Evolutionary conservation across 2,329 filamentous ascomycete species (phyloP), one percentile per base, ranked within the genome.

Genomic region (Hortaea werneckii): DNA sequence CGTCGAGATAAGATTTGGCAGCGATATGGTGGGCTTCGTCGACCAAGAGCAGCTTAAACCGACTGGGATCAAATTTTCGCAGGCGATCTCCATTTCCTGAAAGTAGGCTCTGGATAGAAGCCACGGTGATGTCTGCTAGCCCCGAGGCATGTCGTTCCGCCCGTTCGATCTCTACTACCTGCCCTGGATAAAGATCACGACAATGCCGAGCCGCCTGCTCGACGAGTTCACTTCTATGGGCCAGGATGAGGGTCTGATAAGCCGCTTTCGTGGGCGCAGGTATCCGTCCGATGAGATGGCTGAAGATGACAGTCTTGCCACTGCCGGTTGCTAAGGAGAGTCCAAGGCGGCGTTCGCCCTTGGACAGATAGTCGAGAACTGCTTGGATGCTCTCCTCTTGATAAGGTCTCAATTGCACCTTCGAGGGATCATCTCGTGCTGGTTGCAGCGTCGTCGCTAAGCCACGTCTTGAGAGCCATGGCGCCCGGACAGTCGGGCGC

Each of bases 11-110:
- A 6, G 81, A 80, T 1, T 79, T 75, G 0, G 92, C 85, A 39
- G 95, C 89, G 44, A 96, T 94, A 65, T 98, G 92, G 63, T 98
- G 92, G 4, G 90, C 92, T 67, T 98, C 92, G 54, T 98, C 92
- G 4, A 98, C 90, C 2, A 98, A 75, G 0, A 98, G 71, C 0
- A 98, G 78, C 66, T 98, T 98, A 72, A 90, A 96, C 6, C 71
- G 72, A 0, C 65, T 65, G 0, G 88, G 85, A 54, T 94, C 79
- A 58, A 90, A 96, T 61, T 95, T 95, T 32, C 65, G 61, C n/a
- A 96, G 74, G 1, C 92, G 78, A 43, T 82, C 78, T 2, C 32
- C n/a, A 35, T n/a, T n/a, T 9, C 79, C 78, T 5, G 86, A 94
- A 6, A 75, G 79, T 55, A 98, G 80, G 64, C 87, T 95, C 59